Evolutionary conservation across 495 filamentous ascomycete genomes (phyloP).

Genomic region (Penicillium lagena): DNA sequence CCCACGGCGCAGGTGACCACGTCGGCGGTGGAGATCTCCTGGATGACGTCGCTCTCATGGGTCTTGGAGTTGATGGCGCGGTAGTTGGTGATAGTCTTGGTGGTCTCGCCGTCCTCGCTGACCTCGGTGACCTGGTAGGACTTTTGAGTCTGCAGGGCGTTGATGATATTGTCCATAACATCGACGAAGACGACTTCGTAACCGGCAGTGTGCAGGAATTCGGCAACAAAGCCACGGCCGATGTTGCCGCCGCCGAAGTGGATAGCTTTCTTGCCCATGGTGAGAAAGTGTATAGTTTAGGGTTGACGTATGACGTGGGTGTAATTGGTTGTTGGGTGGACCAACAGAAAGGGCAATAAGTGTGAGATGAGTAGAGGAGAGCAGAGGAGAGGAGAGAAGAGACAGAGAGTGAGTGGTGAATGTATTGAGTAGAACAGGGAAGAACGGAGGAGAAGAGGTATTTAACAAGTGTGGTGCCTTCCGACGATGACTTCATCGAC

Average conservation of each 20-base stretch:
- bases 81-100: conserved; percentile 84
- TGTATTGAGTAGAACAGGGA: conserved; percentile 1
- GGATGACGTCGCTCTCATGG: conserved; percentile 67
- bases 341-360: neutral
- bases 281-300: conserved; percentile 10
- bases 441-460: neutral
- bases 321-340: neutral
- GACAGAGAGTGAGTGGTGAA: conserved; percentile 2
- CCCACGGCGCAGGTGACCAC: conserved; percentile 95
- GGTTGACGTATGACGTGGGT: neutral
- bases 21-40: conserved; percentile 81
- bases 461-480: neutral
- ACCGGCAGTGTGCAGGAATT: conserved; percentile 67
- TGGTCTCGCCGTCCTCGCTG: conserved; percentile 73
- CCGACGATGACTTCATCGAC: conserved; percentile 23
- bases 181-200: conserved; percentile 95
- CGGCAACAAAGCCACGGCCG: conserved; percentile 60
- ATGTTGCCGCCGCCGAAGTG: conserved; percentile 97
- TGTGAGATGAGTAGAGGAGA: neutral
- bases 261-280: conserved; percentile 72
- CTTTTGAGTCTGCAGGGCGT: conserved; percentile 61
- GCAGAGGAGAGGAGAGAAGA: neutral
- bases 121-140: conserved; percentile 92
- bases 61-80: conserved; percentile 91
- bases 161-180: conserved; percentile 76